phyloP scores from a whole-genome alignment of 2,329 filamentous ascomycete species.

The Phialophora chinensis region DNA sequence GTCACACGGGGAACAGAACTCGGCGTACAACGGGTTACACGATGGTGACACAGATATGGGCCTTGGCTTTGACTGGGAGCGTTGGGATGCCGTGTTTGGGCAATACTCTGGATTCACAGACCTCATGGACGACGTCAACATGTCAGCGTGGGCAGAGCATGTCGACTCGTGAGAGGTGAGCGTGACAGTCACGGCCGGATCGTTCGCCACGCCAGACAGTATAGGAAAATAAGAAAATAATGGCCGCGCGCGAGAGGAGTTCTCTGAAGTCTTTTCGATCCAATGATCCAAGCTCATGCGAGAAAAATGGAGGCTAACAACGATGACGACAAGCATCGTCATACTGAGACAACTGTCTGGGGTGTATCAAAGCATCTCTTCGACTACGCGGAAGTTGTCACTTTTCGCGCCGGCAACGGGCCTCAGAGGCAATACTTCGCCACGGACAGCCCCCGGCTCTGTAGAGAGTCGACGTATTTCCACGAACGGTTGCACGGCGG shows the following conservation, averaged over 20 bases:
- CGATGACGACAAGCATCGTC: slow-evolving; percentile 5
- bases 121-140: slow-evolving; percentile 35
- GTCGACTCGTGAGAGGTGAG: slow-evolving; percentile 11
- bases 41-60: slow-evolving; percentile 30
- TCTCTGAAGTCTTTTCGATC: neutral
- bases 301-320: neutral
- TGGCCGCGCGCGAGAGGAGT: neutral
- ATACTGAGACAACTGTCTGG: neutral
- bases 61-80: slow-evolving; percentile 56
- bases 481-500: slow-evolving; percentile 17
- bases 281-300: neutral
- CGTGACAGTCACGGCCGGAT: neutral
- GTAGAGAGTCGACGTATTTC: slow-evolving; percentile 16
- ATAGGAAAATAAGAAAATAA: neutral
- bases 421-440: slow-evolving; percentile 3
- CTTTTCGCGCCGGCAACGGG: slow-evolving; percentile 10
- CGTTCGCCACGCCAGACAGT: neutral
- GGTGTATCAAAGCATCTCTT: neutral
- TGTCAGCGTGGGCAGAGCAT: slow-evolving; percentile 26
- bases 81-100: slow-evolving; percentile 57
- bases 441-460: slow-evolving; percentile 11
- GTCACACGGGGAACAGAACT: slow-evolving; percentile 9
- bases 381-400: slow-evolving; percentile 22
- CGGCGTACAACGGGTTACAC: slow-evolving; percentile 3
- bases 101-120: slow-evolving; percentile 46